Percentiles rank a stretch among this genome's conserved stretches.
These are phyloP conservation scores for Hericium rajendrae DNA, from an alignment of 768 basidiomycete genomes.

Conservation along the genomic window DNA sequence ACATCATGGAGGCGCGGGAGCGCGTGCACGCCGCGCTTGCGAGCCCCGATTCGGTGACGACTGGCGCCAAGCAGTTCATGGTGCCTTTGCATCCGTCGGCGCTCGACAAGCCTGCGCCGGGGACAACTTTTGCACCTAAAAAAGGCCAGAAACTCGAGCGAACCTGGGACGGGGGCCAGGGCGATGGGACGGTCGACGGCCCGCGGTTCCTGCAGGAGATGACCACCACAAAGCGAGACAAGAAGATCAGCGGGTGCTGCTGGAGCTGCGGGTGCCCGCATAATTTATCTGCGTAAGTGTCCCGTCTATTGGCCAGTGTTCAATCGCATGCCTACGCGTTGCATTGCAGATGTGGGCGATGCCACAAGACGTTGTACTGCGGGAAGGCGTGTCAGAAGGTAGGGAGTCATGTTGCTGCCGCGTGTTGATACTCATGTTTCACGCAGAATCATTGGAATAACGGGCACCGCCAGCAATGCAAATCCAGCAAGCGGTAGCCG, in stretches of 20 bases:
- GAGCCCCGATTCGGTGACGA: background rate
- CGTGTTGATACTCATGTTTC: background rate
- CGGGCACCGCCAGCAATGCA: background rate
- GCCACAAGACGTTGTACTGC: constrained; percentile 1
- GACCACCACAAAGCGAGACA: background rate
- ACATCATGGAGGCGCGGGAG: background rate
- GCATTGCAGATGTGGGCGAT: background rate
- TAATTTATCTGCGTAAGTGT: background rate
- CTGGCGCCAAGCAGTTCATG: background rate
- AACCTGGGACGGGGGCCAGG: background rate
- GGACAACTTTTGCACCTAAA: background rate
- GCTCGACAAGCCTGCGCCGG: background rate
- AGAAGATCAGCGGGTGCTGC: background rate
- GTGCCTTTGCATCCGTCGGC: background rate
- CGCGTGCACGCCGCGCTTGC: constrained; percentile 2
- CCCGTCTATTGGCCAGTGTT: background rate
- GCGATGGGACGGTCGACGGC: background rate
- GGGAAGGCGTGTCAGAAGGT: constrained; percentile 1
- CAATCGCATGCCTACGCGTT: background rate
- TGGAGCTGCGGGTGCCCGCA: constrained; percentile 1
- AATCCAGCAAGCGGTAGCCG: background rate
- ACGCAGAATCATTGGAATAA: background rate
- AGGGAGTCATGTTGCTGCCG: background rate
- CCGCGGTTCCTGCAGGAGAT: background rate
- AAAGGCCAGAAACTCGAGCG: background rate